phyloP scores from a whole-genome alignment of 176 grass and related monocot genomes.

The Rhynchospora breviuscula region DNA sequence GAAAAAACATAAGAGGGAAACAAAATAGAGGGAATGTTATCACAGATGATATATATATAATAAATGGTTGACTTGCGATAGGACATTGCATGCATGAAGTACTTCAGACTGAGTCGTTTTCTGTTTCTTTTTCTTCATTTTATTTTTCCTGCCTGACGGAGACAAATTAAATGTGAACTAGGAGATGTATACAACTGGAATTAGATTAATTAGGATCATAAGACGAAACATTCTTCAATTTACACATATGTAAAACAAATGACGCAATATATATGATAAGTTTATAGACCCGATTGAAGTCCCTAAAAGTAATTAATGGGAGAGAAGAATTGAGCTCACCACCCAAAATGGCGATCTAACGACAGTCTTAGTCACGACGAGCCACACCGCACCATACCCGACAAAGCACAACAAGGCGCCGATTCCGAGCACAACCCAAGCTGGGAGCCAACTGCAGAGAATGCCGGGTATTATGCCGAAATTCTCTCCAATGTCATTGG shows the following conservation, averaged over 20 bases:
- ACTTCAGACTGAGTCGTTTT: background rate
- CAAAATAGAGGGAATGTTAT: background rate
- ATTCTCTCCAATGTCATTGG: constrained; percentile 84
- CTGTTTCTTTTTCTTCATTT: background rate
- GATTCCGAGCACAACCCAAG: constrained; percentile 62
- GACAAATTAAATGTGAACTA: background rate
- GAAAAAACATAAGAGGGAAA: background rate
- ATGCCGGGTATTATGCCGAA: constrained; percentile 62
- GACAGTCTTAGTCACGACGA: constrained; percentile 65
- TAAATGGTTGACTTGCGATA: no score
- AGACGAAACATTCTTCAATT: background rate
- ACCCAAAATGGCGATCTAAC: constrained; percentile 61
- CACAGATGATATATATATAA: no score
- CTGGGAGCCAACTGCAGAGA: constrained; percentile 57
- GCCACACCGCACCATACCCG: constrained; percentile 69
- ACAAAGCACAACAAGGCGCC: constrained; percentile 69
- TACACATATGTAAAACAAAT: background rate
- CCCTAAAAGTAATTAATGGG: background rate
- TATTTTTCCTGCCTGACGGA: background rate
- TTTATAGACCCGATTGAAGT: background rate
- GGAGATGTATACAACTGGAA: background rate
- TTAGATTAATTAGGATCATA: background rate
- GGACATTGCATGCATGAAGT: background rate
- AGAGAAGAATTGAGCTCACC: constrained; percentile 29
- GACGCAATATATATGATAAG: background rate